phyloP scores from a whole-genome alignment of 2,329 filamentous ascomycete genomes.

The Neopestalotiopsis sp. region DNA sequence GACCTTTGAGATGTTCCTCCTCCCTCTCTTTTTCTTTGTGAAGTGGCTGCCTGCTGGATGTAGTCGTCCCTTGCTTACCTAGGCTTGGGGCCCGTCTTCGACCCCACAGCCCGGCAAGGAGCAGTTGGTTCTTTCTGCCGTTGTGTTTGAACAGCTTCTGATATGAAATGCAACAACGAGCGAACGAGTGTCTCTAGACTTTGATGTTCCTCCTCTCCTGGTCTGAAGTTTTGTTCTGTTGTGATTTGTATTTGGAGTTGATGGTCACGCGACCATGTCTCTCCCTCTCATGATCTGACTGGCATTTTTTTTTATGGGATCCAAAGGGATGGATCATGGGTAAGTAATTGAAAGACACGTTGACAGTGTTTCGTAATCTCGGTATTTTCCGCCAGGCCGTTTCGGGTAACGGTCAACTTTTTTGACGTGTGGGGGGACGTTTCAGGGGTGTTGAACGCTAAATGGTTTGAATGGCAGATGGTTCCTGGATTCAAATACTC shows the following conservation, averaged over 20 bases:
- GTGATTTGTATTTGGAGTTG: not conserved
- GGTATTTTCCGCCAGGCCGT: slow-evolving; percentile 7
- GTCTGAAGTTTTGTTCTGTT: not conserved
- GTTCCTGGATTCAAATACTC: too few relatives aligned
- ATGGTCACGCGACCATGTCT: slow-evolving; percentile 8
- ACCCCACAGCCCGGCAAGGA: not conserved
- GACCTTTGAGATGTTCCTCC: not conserved
- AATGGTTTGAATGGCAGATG: too few relatives aligned
- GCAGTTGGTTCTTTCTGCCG: not conserved
- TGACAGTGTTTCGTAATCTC: slow-evolving; percentile 15
- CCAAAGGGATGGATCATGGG: not conserved
- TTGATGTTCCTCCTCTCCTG: not conserved
- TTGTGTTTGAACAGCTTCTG: not conserved
- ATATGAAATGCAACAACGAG: not conserved
- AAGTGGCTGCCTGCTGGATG: not conserved
- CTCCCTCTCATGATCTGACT: not conserved
- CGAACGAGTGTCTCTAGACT: not conserved
- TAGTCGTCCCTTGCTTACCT: too few relatives aligned
- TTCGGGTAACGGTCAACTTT: not conserved
- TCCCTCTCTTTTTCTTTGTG: not conserved
- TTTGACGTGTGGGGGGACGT: not conserved
- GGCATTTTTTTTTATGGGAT: not conserved
- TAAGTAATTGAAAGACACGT: slow-evolving; percentile 14
- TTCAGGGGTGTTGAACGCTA: not conserved
- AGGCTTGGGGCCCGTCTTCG: not conserved